Base-by-base conservation (phyloP, 176 grass and related monocot genomes). In the Eremochloa ophiuroides region DNA sequence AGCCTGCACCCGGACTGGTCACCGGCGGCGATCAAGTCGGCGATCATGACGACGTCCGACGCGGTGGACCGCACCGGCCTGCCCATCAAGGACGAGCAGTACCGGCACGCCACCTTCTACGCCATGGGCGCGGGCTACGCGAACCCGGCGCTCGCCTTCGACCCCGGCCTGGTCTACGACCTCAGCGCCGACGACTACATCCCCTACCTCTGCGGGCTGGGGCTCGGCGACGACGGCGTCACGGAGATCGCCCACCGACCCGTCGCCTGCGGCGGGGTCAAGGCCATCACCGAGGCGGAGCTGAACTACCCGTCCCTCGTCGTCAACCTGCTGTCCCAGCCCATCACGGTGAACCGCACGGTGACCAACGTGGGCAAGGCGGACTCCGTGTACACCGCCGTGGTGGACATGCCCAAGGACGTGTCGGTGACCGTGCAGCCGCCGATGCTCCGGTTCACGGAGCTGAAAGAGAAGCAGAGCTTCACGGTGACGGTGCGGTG, bases 21-120 rank as follows among this genome's bases (percentile, higher is more conserved):
- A 0, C 94, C 94, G 0, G 91, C 94, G 1, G 91, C 87, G 3
- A 92, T 97, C 80, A 97, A 97, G 48, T 97, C 94, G n/a, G 94
- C 94, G 9, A 97, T 97, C 85, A 94, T 97, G 87, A 97, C 94
- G 4, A 86, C 87, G 12, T 94, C 94, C 20, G 91, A 97, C 71
- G 67, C 79, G 8, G 74, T 75, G 4, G 91, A 87, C 86, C 79
- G 70, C 51, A 81, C 86, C 0, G 89, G 87, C 13, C 25, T 91
- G 34, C 94, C 89, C 4, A 94, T 97, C 78, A 86, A 90, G 75
- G 87, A 97, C 59, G 89, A 94, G 65, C 84, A 97, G 74, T 87
- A 89, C 78, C 76, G 78, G 27, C 85, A 89, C 33, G 94, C 94
- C 81, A 91, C 86, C 82, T 97, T 97, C 79, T 97, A 90, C 81